These are phyloP conservation scores for Penicillium decumbens DNA, from an alignment of 2,329 filamentous ascomycete species.

Conservation along the genomic window DNA sequence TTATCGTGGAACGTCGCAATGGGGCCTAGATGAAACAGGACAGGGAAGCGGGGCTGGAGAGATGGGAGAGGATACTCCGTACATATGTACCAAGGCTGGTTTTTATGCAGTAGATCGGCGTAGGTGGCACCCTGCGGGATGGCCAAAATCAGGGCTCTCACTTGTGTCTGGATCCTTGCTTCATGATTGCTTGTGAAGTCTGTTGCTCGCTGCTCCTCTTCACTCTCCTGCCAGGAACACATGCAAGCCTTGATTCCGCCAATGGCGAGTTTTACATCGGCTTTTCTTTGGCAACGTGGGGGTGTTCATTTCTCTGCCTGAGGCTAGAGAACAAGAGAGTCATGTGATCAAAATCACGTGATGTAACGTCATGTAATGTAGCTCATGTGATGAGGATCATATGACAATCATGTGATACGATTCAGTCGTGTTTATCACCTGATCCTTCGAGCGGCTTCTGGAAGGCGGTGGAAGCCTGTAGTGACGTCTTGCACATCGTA, in stretches of 20 bases:
- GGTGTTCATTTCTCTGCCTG: background rate
- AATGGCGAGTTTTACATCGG: background rate
- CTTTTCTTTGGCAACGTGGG: background rate
- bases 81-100: too few relatives aligned
- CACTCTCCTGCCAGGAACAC: constrained; percentile 1
- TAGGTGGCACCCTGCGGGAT: background rate
- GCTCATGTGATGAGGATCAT: background rate
- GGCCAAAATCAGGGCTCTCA: background rate
- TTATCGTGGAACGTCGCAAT: constrained; percentile 12
- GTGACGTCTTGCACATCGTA: constrained; percentile 28
- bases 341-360: background rate
- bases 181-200: background rate
- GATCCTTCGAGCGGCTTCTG: constrained; percentile 24
- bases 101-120: background rate
- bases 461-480: constrained; percentile 34
- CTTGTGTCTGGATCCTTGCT: background rate
- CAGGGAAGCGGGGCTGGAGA: background rate
- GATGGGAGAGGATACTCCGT: background rate
- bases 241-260: constrained; percentile 1
- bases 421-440: background rate
- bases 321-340: background rate
- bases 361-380: background rate
- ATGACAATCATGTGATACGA: background rate
- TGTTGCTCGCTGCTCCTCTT: background rate
- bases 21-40: background rate